Conservation (phyloP, 2,329 filamentous ascomycete species). For the Cladosporium sp. region DNA sequence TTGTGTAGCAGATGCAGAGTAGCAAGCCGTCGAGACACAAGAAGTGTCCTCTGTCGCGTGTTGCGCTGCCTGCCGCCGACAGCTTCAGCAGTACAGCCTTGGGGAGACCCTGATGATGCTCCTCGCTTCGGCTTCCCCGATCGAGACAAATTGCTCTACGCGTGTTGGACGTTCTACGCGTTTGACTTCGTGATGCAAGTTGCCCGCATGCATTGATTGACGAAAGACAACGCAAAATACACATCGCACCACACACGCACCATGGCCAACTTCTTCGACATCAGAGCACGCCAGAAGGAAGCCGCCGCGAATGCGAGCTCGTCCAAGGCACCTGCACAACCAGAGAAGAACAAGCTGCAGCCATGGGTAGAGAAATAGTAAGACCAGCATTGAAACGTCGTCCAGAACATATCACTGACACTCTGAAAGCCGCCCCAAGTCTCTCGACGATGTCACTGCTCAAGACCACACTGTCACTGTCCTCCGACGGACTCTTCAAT, state of each 20-base stretch:
- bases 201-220: background rate
- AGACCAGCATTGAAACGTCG: conserved; percentile 12
- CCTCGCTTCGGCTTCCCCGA: background rate
- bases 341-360: conserved; percentile 66
- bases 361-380: conserved; percentile 99
- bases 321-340: conserved; percentile 61
- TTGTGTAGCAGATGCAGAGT: background rate
- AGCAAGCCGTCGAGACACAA: background rate
- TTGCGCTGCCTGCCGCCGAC: too few species aligned
- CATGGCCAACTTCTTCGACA: conserved; percentile 93
- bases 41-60: background rate
- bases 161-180: background rate
- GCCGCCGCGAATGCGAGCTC: conserved; percentile 69
- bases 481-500: conserved; percentile 86
- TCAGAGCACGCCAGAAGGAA: conserved; percentile 73
- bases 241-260: background rate
- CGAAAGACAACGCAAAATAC: background rate
- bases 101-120: background rate
- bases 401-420: conserved; percentile 1
- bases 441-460: conserved; percentile 87
- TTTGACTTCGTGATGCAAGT: background rate
- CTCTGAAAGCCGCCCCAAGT: conserved; percentile 76
- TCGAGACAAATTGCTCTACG: background rate
- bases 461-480: conserved; percentile 97
- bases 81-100: background rate